These are phyloP conservation scores for Lasiosphaeria hispida DNA, from an alignment of 495 filamentous ascomycete genomes.

Conservation along the genomic window DNA sequence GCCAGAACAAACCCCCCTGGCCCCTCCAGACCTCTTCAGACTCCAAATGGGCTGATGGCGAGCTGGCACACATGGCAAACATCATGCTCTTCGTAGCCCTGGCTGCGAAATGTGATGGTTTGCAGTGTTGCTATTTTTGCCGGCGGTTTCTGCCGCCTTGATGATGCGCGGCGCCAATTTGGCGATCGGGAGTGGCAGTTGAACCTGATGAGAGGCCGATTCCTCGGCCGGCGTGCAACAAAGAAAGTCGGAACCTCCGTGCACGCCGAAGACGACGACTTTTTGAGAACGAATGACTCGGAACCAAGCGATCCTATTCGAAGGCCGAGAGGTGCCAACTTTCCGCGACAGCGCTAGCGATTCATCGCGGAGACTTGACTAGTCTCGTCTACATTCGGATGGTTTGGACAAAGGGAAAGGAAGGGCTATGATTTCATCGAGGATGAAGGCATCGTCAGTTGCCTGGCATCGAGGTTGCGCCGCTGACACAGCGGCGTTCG, in stretches of 20 bases:
- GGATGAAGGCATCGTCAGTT: no score
- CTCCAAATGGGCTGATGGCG: conserved; percentile 5
- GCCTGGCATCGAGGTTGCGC: no score
- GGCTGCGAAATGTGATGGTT: neutral
- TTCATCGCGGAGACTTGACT: neutral
- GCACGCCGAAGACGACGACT: neutral
- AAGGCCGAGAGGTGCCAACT: neutral
- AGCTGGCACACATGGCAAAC: conserved; percentile 1
- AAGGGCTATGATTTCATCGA: no score
- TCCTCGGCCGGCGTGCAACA: no score
- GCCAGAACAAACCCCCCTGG: conserved; percentile 8
- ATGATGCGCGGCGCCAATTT: no score
- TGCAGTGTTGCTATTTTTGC: conserved; percentile 7
- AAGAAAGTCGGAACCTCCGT: neutral
- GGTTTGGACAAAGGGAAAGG: no score
- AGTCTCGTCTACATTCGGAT: no score
- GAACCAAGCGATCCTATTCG: neutral
- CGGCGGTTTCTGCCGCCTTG: neutral
- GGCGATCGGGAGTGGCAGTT: no score
- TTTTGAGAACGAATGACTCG: neutral
- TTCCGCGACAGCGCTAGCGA: neutral
- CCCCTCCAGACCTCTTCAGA: conserved; percentile 4
- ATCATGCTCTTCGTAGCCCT: conserved; percentile 6
- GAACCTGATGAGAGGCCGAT: no score
- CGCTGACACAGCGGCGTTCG: no score